Percentiles rank a stretch among this genome's conserved stretches.
These are phyloP conservation scores for Saccharomyces hybrid DNA, from an alignment of 1,139 yeast genomes.

Conservation along the genomic window DNA sequence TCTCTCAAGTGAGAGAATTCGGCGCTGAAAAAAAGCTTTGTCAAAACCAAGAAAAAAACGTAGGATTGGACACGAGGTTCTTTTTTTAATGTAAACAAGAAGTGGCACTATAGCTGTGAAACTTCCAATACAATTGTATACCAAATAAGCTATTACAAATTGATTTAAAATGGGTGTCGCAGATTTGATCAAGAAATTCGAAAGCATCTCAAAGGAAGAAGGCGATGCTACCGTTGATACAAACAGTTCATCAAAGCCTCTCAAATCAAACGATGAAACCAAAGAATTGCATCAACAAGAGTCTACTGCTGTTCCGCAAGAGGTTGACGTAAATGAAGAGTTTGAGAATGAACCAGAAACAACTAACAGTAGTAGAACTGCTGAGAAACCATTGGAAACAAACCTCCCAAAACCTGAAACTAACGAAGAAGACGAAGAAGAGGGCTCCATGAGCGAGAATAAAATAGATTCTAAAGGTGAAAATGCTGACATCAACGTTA, in stretches of 20 bases:
- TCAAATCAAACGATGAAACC: neutral
- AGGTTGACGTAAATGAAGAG: neutral
- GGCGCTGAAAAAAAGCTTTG: neutral
- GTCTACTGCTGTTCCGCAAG: neutral
- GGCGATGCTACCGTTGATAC: slow-evolving; percentile 2
- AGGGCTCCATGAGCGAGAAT: neutral
- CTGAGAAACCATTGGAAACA: neutral
- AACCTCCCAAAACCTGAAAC: neutral
- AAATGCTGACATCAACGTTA: neutral
- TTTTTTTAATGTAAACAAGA: neutral
- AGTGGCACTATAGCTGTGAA: neutral
- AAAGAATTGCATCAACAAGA: neutral
- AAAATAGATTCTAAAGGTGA: neutral
- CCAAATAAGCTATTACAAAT: neutral
- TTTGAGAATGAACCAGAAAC: neutral
- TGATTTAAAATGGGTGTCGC: slow-evolving; percentile 30
- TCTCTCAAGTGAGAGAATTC: neutral
- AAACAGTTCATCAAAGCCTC: neutral
- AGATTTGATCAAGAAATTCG: slow-evolving; percentile 33
- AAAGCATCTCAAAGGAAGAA: slow-evolving; percentile 20
- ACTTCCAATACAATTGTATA: neutral
- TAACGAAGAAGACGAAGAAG: neutral
- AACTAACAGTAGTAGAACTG: neutral
- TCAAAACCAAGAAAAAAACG: neutral
- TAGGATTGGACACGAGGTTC: neutral